A percentile compares a stretch with the other conserved stretches of the same genome.
phyloP scores from a whole-genome alignment of 495 filamentous ascomycete genomes.

The Aspergillus baeticus region DNA sequence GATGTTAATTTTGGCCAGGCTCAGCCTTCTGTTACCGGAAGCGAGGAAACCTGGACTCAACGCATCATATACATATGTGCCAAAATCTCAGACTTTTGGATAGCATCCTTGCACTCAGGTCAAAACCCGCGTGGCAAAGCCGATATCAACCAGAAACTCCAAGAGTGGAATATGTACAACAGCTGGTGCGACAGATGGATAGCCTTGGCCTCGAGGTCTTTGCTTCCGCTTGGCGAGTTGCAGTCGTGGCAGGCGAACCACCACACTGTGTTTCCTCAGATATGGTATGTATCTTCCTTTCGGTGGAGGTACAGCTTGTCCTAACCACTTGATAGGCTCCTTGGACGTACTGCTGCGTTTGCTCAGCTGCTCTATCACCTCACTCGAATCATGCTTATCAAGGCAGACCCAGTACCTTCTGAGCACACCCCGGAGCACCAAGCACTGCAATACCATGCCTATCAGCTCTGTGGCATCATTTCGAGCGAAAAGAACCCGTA shows the following conservation, averaged over 20 bases:
- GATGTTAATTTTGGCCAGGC: slow-evolving; percentile 70
- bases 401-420: slow-evolving; percentile 68
- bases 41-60: slow-evolving; percentile 89
- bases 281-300: slow-evolving; percentile 64
- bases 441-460: slow-evolving; percentile 67
- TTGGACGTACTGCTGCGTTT: slow-evolving; percentile 76
- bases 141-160: slow-evolving; percentile 63
- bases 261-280: slow-evolving; percentile 79
- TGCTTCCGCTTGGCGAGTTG: slow-evolving; percentile 81
- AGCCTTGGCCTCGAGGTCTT: slow-evolving; percentile 70
- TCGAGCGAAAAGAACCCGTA: slow-evolving; percentile 78
- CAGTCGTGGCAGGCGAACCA: slow-evolving; percentile 64
- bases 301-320: no score
- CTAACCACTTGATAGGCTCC: slow-evolving; percentile 51
- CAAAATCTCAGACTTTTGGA: slow-evolving; percentile 82
- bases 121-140: slow-evolving; percentile 57
- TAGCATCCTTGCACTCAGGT: slow-evolving; percentile 55
- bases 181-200: slow-evolving; percentile 80
- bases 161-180: slow-evolving; percentile 77
- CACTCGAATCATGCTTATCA: slow-evolving; percentile 73
- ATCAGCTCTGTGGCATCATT: slow-evolving; percentile 82
- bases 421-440: slow-evolving; percentile 55
- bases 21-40: slow-evolving; percentile 38
- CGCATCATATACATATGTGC: slow-evolving; percentile 88
- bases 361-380: slow-evolving; percentile 92